Evolutionary conservation across 805 yeast genomes (phyloP), one percentile per base, ranked within the genome.

Genomic region (Sungouiozyma ichnusensis): DNA sequence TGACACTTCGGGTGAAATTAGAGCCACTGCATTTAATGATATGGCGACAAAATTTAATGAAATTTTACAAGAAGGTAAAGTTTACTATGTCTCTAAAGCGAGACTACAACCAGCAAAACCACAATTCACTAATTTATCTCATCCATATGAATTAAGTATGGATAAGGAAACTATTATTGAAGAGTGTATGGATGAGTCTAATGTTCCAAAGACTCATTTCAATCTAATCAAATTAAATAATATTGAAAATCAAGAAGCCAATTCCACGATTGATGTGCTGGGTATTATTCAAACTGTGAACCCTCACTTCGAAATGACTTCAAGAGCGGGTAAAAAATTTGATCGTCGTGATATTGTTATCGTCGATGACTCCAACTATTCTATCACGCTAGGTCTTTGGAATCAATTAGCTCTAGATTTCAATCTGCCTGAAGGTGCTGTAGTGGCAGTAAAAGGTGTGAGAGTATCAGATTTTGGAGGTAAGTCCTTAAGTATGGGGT

Each of bases 1-100:
- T 44, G 98, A 92, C 60, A 95, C 92, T 60, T 83, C 96, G 4
- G 95, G 92, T 54, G 97, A 92, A 67, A 92, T 92, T 52, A 75
- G 92, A 55, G 97, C 95, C 9, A 87, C 97, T 2, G 96, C 92
- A 1, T 92, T 92, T 64, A 85, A 84, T 60, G 90, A 85, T 33
- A 73, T 75, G 53, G 96, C 90, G 11, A 94, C 84, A 45, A 78
- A 76, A 57, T 82, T 76, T 57, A 80, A 76, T 66, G 84, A 81
- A 51, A 54, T 78, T 24, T 65, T 92, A 39, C 84, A 84, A 60
- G 97, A 87, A 58, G 96, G 95, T 31, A 79, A 83, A 62, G 94
- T 85, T 6, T 92, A 86, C 59, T 85, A 81, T 53, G 71, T 92
- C 27, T 76, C 90, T 34, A 83, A 80, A 55, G 88, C 90, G 15